Conservation (phyloP, 768 basidiomycete genomes). For the Collybiopsis confluens region DNA sequence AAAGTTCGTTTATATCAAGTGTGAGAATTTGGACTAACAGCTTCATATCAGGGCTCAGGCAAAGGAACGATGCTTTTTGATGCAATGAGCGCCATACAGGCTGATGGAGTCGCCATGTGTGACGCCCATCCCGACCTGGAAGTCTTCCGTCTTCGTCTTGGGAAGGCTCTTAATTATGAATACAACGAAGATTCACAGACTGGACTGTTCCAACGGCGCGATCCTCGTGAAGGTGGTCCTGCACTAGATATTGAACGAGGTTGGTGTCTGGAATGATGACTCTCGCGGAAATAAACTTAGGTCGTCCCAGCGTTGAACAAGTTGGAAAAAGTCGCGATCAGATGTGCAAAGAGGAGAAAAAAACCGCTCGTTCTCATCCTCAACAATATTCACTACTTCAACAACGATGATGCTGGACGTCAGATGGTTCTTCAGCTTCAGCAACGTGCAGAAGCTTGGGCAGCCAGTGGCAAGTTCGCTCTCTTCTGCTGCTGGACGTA, state of each 20-base stretch:
- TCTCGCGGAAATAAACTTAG: background rate
- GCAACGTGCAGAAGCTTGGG: conserved; percentile 83
- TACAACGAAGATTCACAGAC: conserved; percentile 81
- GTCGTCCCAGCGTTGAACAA: conserved; percentile 63
- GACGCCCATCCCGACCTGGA: conserved; percentile 86
- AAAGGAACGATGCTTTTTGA: conserved; percentile 85
- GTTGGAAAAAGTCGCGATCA: conserved; percentile 79
- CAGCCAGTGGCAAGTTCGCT: conserved; percentile 56
- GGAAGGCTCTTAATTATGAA: conserved; percentile 84
- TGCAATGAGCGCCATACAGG: conserved; percentile 69
- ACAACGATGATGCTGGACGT: conserved; percentile 72
- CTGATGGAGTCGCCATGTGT: conserved; percentile 70
- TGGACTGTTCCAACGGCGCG: conserved; percentile 74
- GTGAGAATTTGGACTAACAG: conserved; percentile 5
- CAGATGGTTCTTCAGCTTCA: conserved; percentile 84
- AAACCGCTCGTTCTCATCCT: conserved; percentile 77
- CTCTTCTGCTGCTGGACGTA: conserved; percentile 8
- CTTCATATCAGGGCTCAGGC: conserved; percentile 62
- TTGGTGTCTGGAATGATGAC: conserved; percentile 18
- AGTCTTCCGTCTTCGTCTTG: conserved; percentile 80
- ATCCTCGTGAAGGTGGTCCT: conserved; percentile 82
- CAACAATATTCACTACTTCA: conserved; percentile 74
- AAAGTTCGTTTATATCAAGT: conserved; percentile 43
- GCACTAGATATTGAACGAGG: conserved; percentile 81
- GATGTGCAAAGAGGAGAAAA: conserved; percentile 48